Base-by-base conservation (phyloP, 2,329 filamentous ascomycete species). In the Neopestalotiopsis sp. region DNA sequence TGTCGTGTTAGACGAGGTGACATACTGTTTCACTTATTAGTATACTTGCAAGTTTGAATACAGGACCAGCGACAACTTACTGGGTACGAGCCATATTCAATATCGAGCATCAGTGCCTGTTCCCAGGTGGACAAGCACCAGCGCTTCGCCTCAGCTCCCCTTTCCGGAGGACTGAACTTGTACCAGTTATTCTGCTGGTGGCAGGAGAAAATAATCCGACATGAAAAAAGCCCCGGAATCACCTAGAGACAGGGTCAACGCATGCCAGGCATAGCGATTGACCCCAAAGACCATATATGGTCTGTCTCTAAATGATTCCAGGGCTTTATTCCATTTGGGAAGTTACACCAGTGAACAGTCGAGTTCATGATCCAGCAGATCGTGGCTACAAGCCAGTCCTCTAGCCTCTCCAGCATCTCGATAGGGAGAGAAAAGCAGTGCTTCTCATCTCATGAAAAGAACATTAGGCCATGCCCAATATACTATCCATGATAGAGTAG, bases 81-180 rank as follows among this genome's bases (percentile, higher is more conserved):
- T 42, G 89, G 89, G 73, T 90, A 91, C 59, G 88, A 89, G 69
- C 86, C 85, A 71, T 85, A 86, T 73, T 88, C 88, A 61, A 89
- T 83, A 71, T 90, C 88, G 64, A 90, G 80, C 14, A 92, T 84
- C 1, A 92, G 83, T 69, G 92, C 87, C 66, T 84, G 84, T 59
- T 83, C 81, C 30, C 13, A 65, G 87, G 84, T 42, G 57, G 58
- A 56, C 59, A n/a, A 65, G 62, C 42, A 65, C 60, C 24, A 42
- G 60, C 34, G 32, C 60, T 14, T 10, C 34, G 60, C 32, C 60
- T 42, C 32, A 20, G 13, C 40, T 30, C 38, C 60, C 60, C 32
- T 63, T 63, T 34, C 60, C 32, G 24, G 32, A 63, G 32, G 60
- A 45, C 60, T 63, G 10, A 63, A 42, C 32, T 24, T 63, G 32